phyloP scores from a whole-genome alignment of 805 yeast genomes.

The Metschnikowia drakensbergensis region DNA sequence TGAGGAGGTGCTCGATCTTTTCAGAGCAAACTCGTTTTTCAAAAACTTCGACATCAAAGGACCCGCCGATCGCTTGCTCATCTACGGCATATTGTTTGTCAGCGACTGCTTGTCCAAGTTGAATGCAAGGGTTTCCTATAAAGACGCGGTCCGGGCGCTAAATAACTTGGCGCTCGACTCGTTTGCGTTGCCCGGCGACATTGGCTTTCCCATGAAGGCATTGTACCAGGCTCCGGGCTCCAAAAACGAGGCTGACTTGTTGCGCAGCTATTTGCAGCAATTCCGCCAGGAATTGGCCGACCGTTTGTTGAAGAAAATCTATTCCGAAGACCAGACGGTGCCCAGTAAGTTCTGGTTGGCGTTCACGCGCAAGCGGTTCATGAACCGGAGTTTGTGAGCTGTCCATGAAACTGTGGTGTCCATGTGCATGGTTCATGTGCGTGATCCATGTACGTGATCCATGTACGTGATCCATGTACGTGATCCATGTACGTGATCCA shows the following conservation, averaged over 20 bases:
- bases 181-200: constrained; percentile 91
- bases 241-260: constrained; percentile 70
- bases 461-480: no score
- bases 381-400: constrained; percentile 76
- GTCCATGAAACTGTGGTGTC: no score
- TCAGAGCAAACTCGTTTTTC: constrained; percentile 94
- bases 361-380: constrained; percentile 88
- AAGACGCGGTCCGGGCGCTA: constrained; percentile 63
- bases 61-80: constrained; percentile 85
- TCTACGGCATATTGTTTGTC: constrained; percentile 87
- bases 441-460: no score
- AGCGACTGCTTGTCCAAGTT: constrained; percentile 78
- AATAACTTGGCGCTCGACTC: constrained; percentile 84
- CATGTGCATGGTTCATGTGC: no score
- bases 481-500: no score
- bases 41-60: constrained; percentile 96
- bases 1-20: constrained; percentile 87
- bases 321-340: constrained; percentile 48
- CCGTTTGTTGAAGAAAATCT: constrained; percentile 72
- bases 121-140: constrained; percentile 42
- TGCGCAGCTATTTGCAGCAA: constrained; percentile 80
- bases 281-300: constrained; percentile 91
- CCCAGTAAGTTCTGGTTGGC: constrained; percentile 97
- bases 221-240: constrained; percentile 70
- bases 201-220: constrained; percentile 88